These are phyloP conservation scores for Cinnamomum chago DNA, from an alignment of 164 flowering plant genomes.

Conservation along the genomic window DNA sequence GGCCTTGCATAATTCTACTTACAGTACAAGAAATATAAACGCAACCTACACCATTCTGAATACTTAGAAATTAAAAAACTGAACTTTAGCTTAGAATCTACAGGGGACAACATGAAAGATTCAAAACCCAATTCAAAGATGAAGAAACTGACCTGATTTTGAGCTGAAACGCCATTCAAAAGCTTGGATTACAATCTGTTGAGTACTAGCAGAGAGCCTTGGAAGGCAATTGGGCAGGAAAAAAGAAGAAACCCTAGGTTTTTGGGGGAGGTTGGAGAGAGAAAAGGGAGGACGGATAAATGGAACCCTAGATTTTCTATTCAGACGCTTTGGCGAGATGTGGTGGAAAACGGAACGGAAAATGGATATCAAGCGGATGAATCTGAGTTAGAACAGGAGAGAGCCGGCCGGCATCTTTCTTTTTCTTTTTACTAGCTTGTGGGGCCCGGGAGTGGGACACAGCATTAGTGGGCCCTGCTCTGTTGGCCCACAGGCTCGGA, in stretches of 20 bases:
- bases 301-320: background rate
- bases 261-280: background rate
- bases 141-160: slow-evolving; percentile 1
- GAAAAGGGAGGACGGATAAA: background rate
- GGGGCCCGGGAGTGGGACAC: no score
- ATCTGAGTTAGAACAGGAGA: no score
- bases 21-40: no score
- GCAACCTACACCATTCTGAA: no score
- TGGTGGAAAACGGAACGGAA: background rate
- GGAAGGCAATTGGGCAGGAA: background rate
- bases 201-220: background rate
- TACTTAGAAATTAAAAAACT: no score
- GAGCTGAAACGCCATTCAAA: background rate
- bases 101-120: background rate
- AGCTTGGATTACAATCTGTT: background rate
- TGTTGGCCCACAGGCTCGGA: no score
- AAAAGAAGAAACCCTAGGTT: background rate
- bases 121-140: background rate
- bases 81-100: background rate
- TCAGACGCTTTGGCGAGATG: background rate
- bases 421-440: no score
- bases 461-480: no score
- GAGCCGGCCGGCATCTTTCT: no score
- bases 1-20: no score
- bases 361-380: background rate